A percentile compares a stretch with the other conserved stretches of the same genome.
Conservation (phyloP, 768 basidiomycete species). For the Omphalotus guepiniiformis region DNA sequence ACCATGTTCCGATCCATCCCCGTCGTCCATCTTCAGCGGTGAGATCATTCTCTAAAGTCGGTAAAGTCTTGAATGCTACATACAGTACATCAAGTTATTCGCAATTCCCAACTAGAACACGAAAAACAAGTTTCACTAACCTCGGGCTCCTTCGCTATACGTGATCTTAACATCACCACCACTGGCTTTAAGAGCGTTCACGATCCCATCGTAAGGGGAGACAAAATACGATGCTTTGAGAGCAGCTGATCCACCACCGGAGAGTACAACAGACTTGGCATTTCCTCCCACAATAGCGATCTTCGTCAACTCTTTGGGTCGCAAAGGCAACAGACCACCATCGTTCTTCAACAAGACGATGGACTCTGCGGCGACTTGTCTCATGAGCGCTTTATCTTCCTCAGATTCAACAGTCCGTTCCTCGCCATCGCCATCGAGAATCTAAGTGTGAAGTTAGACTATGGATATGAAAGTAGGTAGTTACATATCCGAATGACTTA, state of each 20-base stretch:
- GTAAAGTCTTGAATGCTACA: slow-evolving; percentile 60
- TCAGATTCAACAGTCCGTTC: slow-evolving; percentile 62
- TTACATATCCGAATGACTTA: slow-evolving; percentile 17
- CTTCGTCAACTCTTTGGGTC: slow-evolving; percentile 48
- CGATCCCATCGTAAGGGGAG: slow-evolving; percentile 74
- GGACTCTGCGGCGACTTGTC: slow-evolving; percentile 59
- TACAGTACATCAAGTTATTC: slow-evolving; percentile 1
- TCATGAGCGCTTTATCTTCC: slow-evolving; percentile 60
- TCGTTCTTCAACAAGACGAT: slow-evolving; percentile 79
- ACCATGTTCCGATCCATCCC: slow-evolving; percentile 67
- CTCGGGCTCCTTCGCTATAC: slow-evolving; percentile 66
- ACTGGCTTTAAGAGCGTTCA: slow-evolving; percentile 43
- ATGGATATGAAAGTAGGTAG: neutral
- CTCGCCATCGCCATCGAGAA: slow-evolving; percentile 66
- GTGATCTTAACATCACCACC: slow-evolving; percentile 46
- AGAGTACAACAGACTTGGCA: slow-evolving; percentile 56
- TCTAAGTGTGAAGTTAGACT: slow-evolving; percentile 27
- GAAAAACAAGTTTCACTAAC: slow-evolving; percentile 30
- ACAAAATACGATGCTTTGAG: slow-evolving; percentile 74
- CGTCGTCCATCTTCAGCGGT: slow-evolving; percentile 53
- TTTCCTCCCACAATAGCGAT: slow-evolving; percentile 75
- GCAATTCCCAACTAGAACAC: neutral
- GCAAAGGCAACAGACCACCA: slow-evolving; percentile 47
- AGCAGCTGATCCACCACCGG: slow-evolving; percentile 70
- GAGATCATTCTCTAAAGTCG: slow-evolving; percentile 66